These are phyloP conservation scores for Solanum chaucha DNA, from an alignment of 257 asterid genomes.

Conservation along the genomic window DNA sequence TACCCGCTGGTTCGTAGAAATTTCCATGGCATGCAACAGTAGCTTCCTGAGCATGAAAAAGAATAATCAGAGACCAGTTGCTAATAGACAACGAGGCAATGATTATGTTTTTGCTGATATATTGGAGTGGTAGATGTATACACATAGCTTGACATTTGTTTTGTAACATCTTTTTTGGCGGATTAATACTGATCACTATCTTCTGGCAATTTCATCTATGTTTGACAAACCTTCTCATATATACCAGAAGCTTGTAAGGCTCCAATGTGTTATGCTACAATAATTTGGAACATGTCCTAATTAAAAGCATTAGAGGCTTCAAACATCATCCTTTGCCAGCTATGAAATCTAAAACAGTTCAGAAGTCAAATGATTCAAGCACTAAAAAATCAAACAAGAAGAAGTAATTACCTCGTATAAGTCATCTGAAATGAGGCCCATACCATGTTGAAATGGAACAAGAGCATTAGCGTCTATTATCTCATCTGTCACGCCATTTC, in stretches of 20 bases:
- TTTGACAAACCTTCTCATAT: not conserved
- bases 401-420: conserved; percentile 47
- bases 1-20: conserved; percentile 37
- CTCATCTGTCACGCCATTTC: conserved; percentile 83
- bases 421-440: conserved; percentile 93
- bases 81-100: not conserved
- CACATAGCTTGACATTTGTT: not conserved
- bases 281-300: not conserved
- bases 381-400: not conserved
- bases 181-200: not conserved
- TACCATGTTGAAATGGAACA: conserved; percentile 87
- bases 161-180: not conserved
- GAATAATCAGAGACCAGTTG: conserved; percentile 4
- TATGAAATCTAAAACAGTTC: not conserved
- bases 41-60: conserved; percentile 44
- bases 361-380: not conserved
- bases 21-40: conserved; percentile 52
- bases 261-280: not conserved
- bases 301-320: not conserved
- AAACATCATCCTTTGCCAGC: not conserved
- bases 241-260: not conserved
- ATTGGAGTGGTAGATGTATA: not conserved
- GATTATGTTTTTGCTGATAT: not conserved
- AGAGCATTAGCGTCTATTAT: conserved; percentile 80
- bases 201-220: not conserved